Percentiles rank a stretch among this genome's conserved stretches.
Evolutionary conservation across 2,329 filamentous ascomycete genomes (phyloP).

Genomic region (Cordyceps militaris): DNA sequence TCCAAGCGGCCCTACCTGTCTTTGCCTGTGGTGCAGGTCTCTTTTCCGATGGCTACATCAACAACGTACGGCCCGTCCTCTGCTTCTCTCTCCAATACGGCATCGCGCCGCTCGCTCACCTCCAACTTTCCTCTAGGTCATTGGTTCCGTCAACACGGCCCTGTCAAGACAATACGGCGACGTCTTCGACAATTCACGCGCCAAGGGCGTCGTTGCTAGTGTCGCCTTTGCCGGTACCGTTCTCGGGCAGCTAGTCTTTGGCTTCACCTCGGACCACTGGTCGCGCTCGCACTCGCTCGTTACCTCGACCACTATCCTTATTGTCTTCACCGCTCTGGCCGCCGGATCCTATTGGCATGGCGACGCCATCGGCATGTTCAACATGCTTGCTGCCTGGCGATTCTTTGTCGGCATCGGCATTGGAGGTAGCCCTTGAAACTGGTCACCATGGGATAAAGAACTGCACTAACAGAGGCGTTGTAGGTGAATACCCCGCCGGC

Average conservation of each 20-base stretch:
- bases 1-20: conserved; percentile 47
- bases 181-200: conserved; percentile 60
- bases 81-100: background rate
- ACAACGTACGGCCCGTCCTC: conserved; percentile 51
- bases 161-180: conserved; percentile 60
- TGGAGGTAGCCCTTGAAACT: conserved; percentile 40
- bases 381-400: conserved; percentile 69
- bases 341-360: conserved; percentile 72
- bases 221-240: conserved; percentile 87
- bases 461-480: background rate
- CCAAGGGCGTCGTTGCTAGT: conserved; percentile 67
- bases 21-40: conserved; percentile 85
- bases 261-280: conserved; percentile 75
- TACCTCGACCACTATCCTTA: conserved; percentile 72
- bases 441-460: background rate
- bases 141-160: conserved; percentile 79
- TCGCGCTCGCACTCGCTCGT: conserved; percentile 78
- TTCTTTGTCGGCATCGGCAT: conserved; percentile 81
- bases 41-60: conserved; percentile 88
- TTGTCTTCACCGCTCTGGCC: conserved; percentile 74
- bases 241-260: conserved; percentile 73
- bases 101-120: background rate
- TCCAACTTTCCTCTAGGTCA: conserved; percentile 51
- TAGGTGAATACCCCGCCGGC: conserved; percentile 71
- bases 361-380: conserved; percentile 63